Conservation (phyloP, 2,329 filamentous ascomycete genomes). For the Didymosphaeria variabile region DNA sequence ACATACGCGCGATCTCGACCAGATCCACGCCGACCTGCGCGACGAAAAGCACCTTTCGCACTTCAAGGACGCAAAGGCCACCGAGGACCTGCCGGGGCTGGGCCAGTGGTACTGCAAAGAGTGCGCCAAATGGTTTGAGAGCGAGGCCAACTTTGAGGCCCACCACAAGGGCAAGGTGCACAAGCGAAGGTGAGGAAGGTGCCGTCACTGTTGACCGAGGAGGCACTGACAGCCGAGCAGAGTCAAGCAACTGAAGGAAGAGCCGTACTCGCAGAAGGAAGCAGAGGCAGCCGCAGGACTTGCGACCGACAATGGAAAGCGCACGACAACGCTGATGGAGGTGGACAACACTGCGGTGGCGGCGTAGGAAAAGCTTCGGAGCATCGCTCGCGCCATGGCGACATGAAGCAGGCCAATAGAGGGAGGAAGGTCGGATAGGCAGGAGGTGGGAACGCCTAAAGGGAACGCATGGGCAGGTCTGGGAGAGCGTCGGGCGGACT, state of each 20-base stretch:
- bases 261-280: conserved; percentile 85
- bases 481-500: too few species aligned
- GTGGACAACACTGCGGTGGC: conserved; percentile 37
- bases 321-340: conserved; percentile 45
- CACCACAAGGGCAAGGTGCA: conserved; percentile 92
- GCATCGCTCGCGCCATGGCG: background rate
- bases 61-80: conserved; percentile 79
- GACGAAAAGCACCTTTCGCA: conserved; percentile 81
- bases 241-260: conserved; percentile 81
- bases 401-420: background rate
- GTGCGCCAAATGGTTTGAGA: conserved; percentile 97
- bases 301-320: conserved; percentile 71
- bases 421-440: background rate
- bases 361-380: conserved; percentile 10
- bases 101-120: conserved; percentile 89
- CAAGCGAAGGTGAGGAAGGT: conserved; percentile 76
- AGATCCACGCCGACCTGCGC: conserved; percentile 83
- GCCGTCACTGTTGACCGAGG: background rate
- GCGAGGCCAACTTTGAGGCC: conserved; percentile 74
- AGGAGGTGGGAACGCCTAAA: background rate
- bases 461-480: background rate
- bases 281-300: conserved; percentile 83
- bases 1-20: conserved; percentile 82
- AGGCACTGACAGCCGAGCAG: conserved; percentile 57
- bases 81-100: conserved; percentile 87